Base-by-base conservation (phyloP, 768 basidiomycete species). In the Chiua virens region DNA sequence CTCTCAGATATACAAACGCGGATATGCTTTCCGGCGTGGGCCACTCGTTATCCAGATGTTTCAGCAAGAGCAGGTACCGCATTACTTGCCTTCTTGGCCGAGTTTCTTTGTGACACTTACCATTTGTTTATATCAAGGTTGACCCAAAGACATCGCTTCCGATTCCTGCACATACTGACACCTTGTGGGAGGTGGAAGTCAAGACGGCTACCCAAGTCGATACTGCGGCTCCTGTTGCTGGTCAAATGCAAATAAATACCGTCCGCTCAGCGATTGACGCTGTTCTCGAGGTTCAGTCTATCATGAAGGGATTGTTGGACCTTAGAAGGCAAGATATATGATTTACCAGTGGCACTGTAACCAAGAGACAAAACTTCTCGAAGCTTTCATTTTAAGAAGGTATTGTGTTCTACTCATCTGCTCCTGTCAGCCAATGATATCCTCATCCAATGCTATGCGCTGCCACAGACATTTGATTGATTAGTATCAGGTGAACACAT, bases 101-200 rank as follows among this genome's bases (percentile, higher is more conserved):
- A 28, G n/a, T 36, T 17, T 25, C 22, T 44, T 48, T 45, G 34
- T 34, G 34, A 17, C 11, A 47, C 55, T 57, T 13, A 57, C 41
- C 47, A 39, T 52, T 41, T 36, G 7, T 30, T 14, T 30, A 21
- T 34, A 18, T 39, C 50, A 39, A 92, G 89, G 79, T 87, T 30
- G 87, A 91, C 59, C 78, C 80, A 0, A 87, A 80, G 68, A 89
- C 87, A 5, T 84, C 84, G 47, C 81, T 85, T 56, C 84, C 87
- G 0, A 85, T 84, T 40, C 85, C 87, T 34, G 87, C 87, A n/a
- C 86, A 88, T 49, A 71, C 82, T 8, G 88, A 89, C 57, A 88
- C 89, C 0, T 75, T 89, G 6, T 93, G 90, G 90, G 86, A 92
- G 64, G 89, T 93, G 34, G 87, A 92, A 71, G 89, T 91, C 44